phyloP scores from a whole-genome alignment of 108 stramenopile species.

The Stephanodiscus triporus region DNA sequence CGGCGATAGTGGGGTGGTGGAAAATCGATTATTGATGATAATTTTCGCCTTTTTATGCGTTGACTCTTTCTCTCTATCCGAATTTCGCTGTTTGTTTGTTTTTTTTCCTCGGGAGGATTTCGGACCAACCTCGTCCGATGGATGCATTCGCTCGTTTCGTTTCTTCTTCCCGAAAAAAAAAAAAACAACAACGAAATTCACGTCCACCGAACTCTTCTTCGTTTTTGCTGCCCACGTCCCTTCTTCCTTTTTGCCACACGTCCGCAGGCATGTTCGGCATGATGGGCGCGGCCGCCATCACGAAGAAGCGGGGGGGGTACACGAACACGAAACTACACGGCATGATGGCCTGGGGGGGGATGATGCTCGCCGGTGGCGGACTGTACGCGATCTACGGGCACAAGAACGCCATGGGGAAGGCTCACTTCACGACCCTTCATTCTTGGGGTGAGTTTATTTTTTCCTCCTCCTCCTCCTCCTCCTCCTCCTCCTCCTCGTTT shows the following conservation, averaged over 20 bases:
- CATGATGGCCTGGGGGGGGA: conserved; percentile 60
- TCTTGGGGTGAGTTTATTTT: conserved; percentile 43
- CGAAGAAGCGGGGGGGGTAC: conserved; percentile 85
- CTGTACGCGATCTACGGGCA: conserved; percentile 77
- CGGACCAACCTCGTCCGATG: no score
- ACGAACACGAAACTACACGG: conserved; percentile 85
- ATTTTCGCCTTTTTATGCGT: neutral
- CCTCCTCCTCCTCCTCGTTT: neutral
- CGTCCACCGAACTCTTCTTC: neutral
- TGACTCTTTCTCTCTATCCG: neutral
- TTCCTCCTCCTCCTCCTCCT: neutral
- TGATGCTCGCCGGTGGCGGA: conserved; percentile 55
- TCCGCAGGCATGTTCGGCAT: conserved; percentile 67
- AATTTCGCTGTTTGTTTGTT: no score
- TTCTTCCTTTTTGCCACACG: neutral
- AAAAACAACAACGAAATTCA: no score
- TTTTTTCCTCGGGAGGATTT: no score
- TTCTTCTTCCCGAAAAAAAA: no score
- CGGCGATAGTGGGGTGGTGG: no score
- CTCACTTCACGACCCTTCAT: conserved; percentile 67
- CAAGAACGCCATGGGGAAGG: conserved; percentile 65
- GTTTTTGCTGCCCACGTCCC: neutral
- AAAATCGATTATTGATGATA: conserved; percentile 25
- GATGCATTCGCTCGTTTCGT: no score
- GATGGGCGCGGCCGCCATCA: conserved; percentile 68